Evolutionary conservation across 306 rosid species (phyloP).

Genomic region (peach (Prunus persica)): Prunus_persica_NCBIv2 NC_034011.1:20936501-20937000

Average conservation of each 20-base stretch:
- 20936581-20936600: neutral
- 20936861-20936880: no score
- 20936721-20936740: neutral
- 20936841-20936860: no score
- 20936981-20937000: no score
- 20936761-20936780: neutral
- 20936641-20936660: neutral
- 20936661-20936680: neutral
- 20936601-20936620: no score
- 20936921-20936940: no score
- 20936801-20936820: neutral
- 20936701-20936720: neutral
- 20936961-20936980: no score
- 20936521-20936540: neutral
- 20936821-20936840: neutral
- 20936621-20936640: no score
- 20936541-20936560: neutral
- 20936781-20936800: neutral
- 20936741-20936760: neutral
- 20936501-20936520: neutral
- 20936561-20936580: neutral
- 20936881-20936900: no score
- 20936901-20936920: no score
- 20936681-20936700: neutral
- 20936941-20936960: no score